Evolutionary conservation across 2,329 filamentous ascomycete species (phyloP), one percentile per base, ranked within the genome.

Genomic region (Colletotrichum caudatum): DNA sequence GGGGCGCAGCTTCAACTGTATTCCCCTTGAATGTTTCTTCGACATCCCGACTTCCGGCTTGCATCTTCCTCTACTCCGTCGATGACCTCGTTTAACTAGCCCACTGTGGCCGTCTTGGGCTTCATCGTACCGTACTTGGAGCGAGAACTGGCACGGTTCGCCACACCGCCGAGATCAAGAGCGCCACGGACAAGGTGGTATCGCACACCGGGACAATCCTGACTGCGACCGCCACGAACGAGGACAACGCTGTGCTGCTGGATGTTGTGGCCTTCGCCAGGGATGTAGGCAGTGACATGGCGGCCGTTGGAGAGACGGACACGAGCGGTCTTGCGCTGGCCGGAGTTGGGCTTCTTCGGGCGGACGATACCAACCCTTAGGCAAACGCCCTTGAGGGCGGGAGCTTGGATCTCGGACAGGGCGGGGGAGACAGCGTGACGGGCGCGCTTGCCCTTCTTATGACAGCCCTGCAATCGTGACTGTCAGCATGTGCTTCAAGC

Each of bases 91-190:
- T 39, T 5, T 35, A 7, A 16, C 46, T 72, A 85, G 74, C 87
- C 85, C 48, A 89, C 85, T 0, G 87, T 87, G 29, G 91, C 91
- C 81, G 91, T 91, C 91, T 98, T 98, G 0, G 96, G 95, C 86
- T 98, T 98, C 91, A 99, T 99, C 61, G 96, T 97, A 73, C 96
- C 96, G 80, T 97, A 99, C 84, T 99, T 99, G 78, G 94, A 98
- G 78, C 96, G 89, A 81, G 93, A 94, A 29, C 91, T 93, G 78
- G 92, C 89, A 76, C 96, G 88, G 81, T 91, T 96, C 29, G 91
- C 91, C 75, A 99, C 96, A 86, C 96, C 96, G 79, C 94, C 94
- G 89, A 99, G 82, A 89, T 99, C 96, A 83, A 97, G 85, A 26
- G 95, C 94, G 41, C 96, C 96, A 80, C 96, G 87, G 53, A 99